Percentiles rank a stretch among this genome's conserved stretches.
These are phyloP conservation scores for Pichia phayaonensis DNA, from an alignment of 805 yeast genomes.

Conservation along the genomic window DNA sequence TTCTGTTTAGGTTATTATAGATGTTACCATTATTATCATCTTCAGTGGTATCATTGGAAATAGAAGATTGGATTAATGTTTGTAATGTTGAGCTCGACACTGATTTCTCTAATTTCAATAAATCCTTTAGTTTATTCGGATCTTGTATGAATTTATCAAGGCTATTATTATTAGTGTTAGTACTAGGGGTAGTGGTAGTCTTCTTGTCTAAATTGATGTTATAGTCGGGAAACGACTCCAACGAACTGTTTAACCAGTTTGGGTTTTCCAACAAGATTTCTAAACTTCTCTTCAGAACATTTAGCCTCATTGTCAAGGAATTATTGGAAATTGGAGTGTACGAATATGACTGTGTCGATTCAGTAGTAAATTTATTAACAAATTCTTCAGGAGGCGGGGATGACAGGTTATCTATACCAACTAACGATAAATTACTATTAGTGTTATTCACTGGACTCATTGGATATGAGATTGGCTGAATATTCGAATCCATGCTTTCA, in stretches of 20 bases:
- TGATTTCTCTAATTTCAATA: slow-evolving; percentile 31
- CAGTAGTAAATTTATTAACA: slow-evolving; percentile 50
- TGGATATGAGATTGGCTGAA: not conserved
- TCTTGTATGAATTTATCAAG: not conserved
- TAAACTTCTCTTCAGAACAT: slow-evolving; percentile 66
- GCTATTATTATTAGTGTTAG: not conserved
- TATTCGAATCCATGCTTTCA: slow-evolving; percentile 5
- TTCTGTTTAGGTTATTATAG: not conserved
- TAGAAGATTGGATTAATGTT: slow-evolving; percentile 31
- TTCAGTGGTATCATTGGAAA: not conserved
- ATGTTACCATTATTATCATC: not conserved
- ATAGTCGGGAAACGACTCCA: slow-evolving; percentile 10
- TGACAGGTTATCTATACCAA: not conserved
- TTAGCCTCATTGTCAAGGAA: slow-evolving; percentile 66
- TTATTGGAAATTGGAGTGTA: slow-evolving; percentile 78
- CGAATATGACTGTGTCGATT: slow-evolving; percentile 78
- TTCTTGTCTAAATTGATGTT: not conserved
- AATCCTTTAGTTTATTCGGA: slow-evolving; percentile 1
- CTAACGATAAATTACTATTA: not conserved
- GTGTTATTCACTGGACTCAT: not conserved
- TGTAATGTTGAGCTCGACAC: slow-evolving; percentile 42
- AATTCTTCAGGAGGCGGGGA: not conserved
- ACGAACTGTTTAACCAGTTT: slow-evolving; percentile 26
- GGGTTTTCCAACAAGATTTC: slow-evolving; percentile 68
- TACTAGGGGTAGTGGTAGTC: no score